Percentiles rank a stretch among this genome's conserved stretches.
Evolutionary conservation across 768 basidiomycete genomes (phyloP).

Genomic region (Agrocybe praecox): DNA sequence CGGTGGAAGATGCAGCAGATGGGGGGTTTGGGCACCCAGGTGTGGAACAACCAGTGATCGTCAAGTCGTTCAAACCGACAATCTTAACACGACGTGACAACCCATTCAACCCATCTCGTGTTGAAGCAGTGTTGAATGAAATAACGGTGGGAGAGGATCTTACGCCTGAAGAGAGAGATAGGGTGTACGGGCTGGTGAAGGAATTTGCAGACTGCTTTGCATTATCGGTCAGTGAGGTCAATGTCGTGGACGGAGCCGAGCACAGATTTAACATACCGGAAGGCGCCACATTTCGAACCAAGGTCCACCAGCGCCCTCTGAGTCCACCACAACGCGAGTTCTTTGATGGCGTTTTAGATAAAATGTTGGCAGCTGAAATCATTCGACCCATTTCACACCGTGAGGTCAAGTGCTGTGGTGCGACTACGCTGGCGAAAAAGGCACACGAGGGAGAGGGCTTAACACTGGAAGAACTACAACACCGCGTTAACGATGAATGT

Average conservation of each 20-base stretch:
- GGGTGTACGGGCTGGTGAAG: conserved; percentile 21
- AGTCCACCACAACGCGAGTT: conserved; percentile 32
- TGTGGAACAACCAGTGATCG: conserved; percentile 18
- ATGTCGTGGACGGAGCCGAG: conserved; percentile 25
- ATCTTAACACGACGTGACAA: conserved; percentile 22
- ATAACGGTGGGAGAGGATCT: conserved; percentile 32
- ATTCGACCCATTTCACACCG: conserved; percentile 26
- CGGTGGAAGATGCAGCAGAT: conserved; percentile 7
- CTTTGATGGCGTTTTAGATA: conserved; percentile 29
- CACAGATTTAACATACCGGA: conserved; percentile 36
- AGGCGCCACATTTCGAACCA: conserved; percentile 26
- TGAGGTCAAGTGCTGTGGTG: conserved; percentile 33
- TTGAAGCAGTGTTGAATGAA: conserved; percentile 17
- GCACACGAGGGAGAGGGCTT: conserved; percentile 30
- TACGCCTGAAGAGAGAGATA: conserved; percentile 13
- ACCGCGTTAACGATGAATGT: conserved; percentile 35
- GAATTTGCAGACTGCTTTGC: conserved; percentile 41
- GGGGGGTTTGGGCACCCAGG: background rate
- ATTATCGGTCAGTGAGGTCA: conserved; percentile 35
- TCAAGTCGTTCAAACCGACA: background rate
- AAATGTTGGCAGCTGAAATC: conserved; percentile 35
- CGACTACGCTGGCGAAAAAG: conserved; percentile 36
- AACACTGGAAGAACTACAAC: conserved; percentile 31
- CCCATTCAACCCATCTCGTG: conserved; percentile 24
- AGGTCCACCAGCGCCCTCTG: conserved; percentile 26